Evolutionary conservation across 2,329 filamentous ascomycete species (phyloP).

Genomic region (Metarhizium anisopliae): DNA sequence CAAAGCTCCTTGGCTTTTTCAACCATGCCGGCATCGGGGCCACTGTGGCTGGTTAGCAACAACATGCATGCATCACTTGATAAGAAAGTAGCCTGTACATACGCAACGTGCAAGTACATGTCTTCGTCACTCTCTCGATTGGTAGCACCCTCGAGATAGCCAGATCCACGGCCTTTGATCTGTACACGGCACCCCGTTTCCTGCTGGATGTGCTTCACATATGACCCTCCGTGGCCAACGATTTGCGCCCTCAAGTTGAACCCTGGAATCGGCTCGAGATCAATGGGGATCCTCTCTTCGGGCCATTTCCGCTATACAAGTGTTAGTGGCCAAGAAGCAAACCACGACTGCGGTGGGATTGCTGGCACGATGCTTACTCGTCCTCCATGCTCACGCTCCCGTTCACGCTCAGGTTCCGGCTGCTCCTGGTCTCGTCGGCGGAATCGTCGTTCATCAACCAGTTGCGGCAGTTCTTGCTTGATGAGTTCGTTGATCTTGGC

Average conservation of each 20-base stretch:
- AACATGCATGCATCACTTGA: background rate
- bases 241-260: conserved; percentile 97
- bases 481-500: conserved; percentile 88
- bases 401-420: conserved; percentile 66
- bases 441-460: conserved; percentile 91
- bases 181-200: conserved; percentile 94
- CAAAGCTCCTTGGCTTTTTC: conserved; percentile 81
- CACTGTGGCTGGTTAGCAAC: conserved; percentile 41
- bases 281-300: conserved; percentile 87
- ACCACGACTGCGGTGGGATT: background rate
- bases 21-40: conserved; percentile 80
- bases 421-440: conserved; percentile 71
- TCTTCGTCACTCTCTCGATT: conserved; percentile 86
- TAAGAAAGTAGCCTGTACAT: conserved; percentile 28
- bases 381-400: conserved; percentile 54
- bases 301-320: conserved; percentile 84
- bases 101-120: conserved; percentile 96
- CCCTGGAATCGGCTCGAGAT: conserved; percentile 80
- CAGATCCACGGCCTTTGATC: conserved; percentile 93
- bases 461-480: conserved; percentile 87
- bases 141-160: conserved; percentile 85
- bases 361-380: conserved; percentile 47
- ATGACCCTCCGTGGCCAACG: conserved; percentile 85
- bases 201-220: conserved; percentile 96
- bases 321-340: conserved; percentile 2